These are phyloP conservation scores for Alternaria brassicae DNA, from an alignment of 2,329 filamentous ascomycete genomes.

Conservation along the genomic window DNA sequence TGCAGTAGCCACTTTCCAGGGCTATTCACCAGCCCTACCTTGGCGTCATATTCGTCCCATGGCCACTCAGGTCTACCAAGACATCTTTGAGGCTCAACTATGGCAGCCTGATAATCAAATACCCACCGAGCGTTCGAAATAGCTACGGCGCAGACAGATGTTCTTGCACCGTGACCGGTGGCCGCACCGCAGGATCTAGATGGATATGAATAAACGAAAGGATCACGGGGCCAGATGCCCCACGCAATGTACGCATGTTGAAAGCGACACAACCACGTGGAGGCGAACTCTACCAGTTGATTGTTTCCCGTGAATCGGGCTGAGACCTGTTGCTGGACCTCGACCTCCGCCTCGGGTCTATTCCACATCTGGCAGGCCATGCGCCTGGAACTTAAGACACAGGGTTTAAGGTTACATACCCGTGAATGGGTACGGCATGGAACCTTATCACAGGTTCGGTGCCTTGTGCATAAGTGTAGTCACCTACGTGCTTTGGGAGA, in stretches of 20 bases:
- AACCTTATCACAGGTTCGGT: neutral
- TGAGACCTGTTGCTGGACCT: constrained; percentile 3
- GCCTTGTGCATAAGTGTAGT: neutral
- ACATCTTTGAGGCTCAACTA: constrained; percentile 6
- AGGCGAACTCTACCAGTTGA: constrained; percentile 2
- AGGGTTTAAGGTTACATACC: neutral
- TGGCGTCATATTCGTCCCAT: neutral
- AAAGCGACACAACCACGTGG: constrained; percentile 5
- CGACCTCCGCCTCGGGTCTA: constrained; percentile 1
- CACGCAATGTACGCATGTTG: neutral
- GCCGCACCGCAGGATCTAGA: neutral
- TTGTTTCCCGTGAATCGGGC: neutral
- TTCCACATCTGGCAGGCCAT: constrained; percentile 1
- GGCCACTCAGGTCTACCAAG: neutral
- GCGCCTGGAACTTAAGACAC: neutral
- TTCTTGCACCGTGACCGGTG: neutral
- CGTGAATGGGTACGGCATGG: neutral
- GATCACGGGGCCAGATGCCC: neutral
- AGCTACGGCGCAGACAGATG: neutral
- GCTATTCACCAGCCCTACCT: neutral
- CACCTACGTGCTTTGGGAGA: neutral
- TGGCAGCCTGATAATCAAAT: neutral
- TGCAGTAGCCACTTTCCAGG: neutral
- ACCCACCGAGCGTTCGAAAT: neutral
- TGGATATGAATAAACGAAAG: constrained; percentile 10